A percentile compares a stretch with the other conserved stretches of the same genome.
Evolutionary conservation across 2,329 filamentous ascomycete species (phyloP).

Genomic region (Aureobasidium sp.): DNA sequence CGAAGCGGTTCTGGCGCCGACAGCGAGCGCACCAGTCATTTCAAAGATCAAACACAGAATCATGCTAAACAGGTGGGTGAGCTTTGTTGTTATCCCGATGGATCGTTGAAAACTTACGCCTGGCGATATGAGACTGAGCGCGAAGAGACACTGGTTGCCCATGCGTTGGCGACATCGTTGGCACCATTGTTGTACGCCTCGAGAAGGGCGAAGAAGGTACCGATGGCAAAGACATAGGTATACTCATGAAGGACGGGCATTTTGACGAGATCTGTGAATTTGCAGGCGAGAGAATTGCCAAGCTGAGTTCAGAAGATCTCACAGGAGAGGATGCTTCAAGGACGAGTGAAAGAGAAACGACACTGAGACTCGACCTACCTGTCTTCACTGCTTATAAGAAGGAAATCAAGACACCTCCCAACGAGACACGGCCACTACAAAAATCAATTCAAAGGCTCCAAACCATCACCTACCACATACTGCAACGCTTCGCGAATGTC

Average conservation of each 20-base stretch:
- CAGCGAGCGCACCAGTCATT: constrained; percentile 46
- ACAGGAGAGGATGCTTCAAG: not conserved
- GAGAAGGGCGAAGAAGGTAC: constrained; percentile 58
- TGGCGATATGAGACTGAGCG: constrained; percentile 47
- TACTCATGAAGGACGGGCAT: constrained; percentile 46
- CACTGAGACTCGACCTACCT: not conserved
- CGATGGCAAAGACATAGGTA: constrained; percentile 58
- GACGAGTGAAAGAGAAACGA: not conserved
- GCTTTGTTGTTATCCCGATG: too few relatives aligned
- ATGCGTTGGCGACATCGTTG: constrained; percentile 51
- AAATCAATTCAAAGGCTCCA: not conserved
- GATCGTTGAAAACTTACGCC: constrained; percentile 27
- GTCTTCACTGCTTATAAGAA: constrained; percentile 3
- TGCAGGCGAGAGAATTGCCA: not conserved
- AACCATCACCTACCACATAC: constrained; percentile 4
- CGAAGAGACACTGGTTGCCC: constrained; percentile 47
- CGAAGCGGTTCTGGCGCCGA: constrained; percentile 47
- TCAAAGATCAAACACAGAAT: constrained; percentile 45
- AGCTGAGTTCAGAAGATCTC: not conserved
- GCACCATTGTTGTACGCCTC: constrained; percentile 61
- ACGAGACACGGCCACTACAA: constrained; percentile 10
- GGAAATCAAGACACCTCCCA: not conserved
- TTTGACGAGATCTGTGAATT: not conserved
- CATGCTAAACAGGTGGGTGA: too few relatives aligned
- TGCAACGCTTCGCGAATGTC: constrained; percentile 11